Evolutionary conservation across 768 basidiomycete species (phyloP), one percentile per base, ranked within the genome.

Genomic region (Naganishia onofrii): DNA sequence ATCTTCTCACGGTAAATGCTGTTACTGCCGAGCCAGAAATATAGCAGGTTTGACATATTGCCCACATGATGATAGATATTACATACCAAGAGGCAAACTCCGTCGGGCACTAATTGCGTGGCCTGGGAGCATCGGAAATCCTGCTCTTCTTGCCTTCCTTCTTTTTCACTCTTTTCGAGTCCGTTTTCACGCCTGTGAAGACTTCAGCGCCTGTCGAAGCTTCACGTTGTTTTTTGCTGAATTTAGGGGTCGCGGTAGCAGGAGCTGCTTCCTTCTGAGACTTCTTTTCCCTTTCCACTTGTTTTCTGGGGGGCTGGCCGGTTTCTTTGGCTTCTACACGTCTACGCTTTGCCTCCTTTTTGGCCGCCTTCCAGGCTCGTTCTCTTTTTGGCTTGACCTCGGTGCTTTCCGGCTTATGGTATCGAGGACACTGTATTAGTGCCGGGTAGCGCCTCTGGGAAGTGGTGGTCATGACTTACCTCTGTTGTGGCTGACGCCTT

Each of bases 241-340:
- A 4, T 58, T 36, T 23, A 10, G 8, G 34, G 17, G 34, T 7
- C n/a, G 9, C 6, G 46, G 4, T 23, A 10, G 42, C 13, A 6
- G 21, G 21, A 36, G 34, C 3, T 21, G 12, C 23, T 44, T 34
- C 3, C 26, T 44, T 34, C 46, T 42, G 38, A 19, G 48, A 17
- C 26, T 63, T 63, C 10, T n/a, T 26, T 29, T 63, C 36, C 38
- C 60, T 63, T 42, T 63, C 60, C 13, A 44, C n/a, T 29, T 63
- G 36, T 17, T 63, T 63, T 26, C 60, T 42, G 21, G 60, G 60
- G 8, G 38, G 60, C 60, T 63, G 21, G n/a, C 60, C 60, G 1
- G 60, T 63, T 26, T 63, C 60, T 29, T 63, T 63, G 10, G 60
- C 60, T 13, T 63, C 60, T 44, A 44, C 38, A 29, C 60, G 60